phyloP scores from a whole-genome alignment of 2,329 filamentous ascomycete species.

The Lizonia empirigonia region DNA sequence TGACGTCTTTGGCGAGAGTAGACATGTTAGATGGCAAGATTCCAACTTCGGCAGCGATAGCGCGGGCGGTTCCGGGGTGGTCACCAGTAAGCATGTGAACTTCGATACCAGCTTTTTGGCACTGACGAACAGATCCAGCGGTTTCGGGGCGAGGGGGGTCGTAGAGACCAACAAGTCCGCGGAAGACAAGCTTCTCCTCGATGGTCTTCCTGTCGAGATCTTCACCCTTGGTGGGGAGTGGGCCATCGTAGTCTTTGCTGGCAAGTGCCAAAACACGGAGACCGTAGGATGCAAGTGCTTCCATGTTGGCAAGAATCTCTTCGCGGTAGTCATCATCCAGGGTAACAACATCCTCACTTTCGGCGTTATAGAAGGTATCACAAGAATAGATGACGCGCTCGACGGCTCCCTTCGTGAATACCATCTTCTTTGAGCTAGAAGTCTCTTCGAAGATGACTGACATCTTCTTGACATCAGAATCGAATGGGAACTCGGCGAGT shows the following conservation, averaged over 20 bases:
- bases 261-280: constrained; percentile 73
- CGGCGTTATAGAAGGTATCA: constrained; percentile 62
- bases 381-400: constrained; percentile 60
- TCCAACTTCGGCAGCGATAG: constrained; percentile 53
- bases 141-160: constrained; percentile 84
- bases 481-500: constrained; percentile 72
- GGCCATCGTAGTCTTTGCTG: constrained; percentile 51
- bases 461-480: constrained; percentile 77
- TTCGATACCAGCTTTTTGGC: constrained; percentile 45
- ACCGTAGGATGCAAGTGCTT: constrained; percentile 67
- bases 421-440: constrained; percentile 48
- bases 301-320: constrained; percentile 69
- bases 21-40: constrained; percentile 51
- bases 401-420: constrained; percentile 70
- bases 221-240: constrained; percentile 50
- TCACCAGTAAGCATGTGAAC: constrained; percentile 57
- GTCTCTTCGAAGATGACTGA: constrained; percentile 64
- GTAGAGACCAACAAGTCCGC: constrained; percentile 81
- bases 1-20: constrained; percentile 39
- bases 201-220: constrained; percentile 63
- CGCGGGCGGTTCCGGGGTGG: constrained; percentile 52
- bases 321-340: constrained; percentile 60
- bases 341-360: constrained; percentile 46
- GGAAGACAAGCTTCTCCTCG: constrained; percentile 71
- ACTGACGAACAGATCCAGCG: constrained; percentile 55